Percentiles rank a stretch among this genome's conserved stretches.
These are phyloP conservation scores for Globisporangium sylvaticum DNA, from an alignment of 352 stramenopile species.

Conservation along the genomic window DNA sequence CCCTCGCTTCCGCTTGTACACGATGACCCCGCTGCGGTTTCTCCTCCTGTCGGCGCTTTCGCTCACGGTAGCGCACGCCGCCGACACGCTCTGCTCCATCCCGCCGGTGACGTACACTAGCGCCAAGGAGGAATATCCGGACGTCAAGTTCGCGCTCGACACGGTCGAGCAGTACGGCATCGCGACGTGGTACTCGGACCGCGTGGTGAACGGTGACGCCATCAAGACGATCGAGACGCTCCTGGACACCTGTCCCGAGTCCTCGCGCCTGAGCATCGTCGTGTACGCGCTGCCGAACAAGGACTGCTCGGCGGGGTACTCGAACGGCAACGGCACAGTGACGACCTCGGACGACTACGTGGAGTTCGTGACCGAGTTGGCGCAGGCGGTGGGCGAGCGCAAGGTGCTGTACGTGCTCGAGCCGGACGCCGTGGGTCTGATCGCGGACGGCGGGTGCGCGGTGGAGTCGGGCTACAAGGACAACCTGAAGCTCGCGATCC, in stretches of 20 bases:
- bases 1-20: too few species aligned
- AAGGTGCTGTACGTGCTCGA: constrained; percentile 72
- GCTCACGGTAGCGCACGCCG: neutral
- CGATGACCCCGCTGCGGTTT: too few species aligned
- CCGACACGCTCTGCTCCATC: constrained; percentile 43
- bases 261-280: constrained; percentile 49
- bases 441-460: constrained; percentile 31
- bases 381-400: constrained; percentile 35
- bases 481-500: constrained; percentile 50
- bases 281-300: constrained; percentile 75
- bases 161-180: constrained; percentile 44
- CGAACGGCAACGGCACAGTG: constrained; percentile 26
- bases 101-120: constrained; percentile 29
- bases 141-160: constrained; percentile 30
- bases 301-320: constrained; percentile 59
- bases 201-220: constrained; percentile 34
- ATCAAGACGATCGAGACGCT: constrained; percentile 24
- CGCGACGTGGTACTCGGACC: constrained; percentile 69
- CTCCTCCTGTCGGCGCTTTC: neutral
- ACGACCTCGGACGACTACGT: constrained; percentile 37
- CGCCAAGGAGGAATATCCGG: constrained; percentile 26
- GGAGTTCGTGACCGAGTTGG: constrained; percentile 42
- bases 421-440: constrained; percentile 62
- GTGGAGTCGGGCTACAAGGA: constrained; percentile 32
- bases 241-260: constrained; percentile 28